Conservation (phyloP, 345 rosid genomes). For the Cochlearia excelsa region DNA sequence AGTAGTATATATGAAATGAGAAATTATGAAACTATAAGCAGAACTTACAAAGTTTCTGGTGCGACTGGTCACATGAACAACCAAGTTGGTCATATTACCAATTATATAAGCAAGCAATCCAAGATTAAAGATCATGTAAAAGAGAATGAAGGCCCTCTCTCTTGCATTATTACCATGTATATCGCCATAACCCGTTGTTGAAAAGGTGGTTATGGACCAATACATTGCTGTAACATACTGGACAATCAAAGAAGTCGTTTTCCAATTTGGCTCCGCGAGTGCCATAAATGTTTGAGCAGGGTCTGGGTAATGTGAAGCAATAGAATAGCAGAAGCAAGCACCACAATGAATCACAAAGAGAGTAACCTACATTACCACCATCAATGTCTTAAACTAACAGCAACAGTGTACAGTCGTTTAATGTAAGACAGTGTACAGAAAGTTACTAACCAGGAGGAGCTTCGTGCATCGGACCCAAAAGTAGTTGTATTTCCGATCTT, state of each 20-base stretch:
- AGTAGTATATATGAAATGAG: too few relatives aligned
- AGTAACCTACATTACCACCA: slow-evolving; percentile 51
- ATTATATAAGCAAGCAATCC: slow-evolving; percentile 71
- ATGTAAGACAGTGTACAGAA: not conserved
- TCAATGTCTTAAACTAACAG: slow-evolving; percentile 1
- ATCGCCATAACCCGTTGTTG: slow-evolving; percentile 89
- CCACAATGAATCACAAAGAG: slow-evolving; percentile 73
- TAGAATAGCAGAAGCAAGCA: slow-evolving; percentile 62
- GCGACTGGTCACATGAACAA: slow-evolving; percentile 74
- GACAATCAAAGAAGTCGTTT: slow-evolving; percentile 25
- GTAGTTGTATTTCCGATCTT: slow-evolving; percentile 70
- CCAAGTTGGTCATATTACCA: slow-evolving; percentile 88
- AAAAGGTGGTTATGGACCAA: slow-evolving; percentile 80
- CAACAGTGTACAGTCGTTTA: not conserved
- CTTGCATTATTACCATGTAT: slow-evolving; percentile 59
- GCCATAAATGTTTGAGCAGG: slow-evolving; percentile 67
- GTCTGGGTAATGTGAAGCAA: slow-evolving; percentile 48
- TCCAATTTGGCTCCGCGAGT: slow-evolving; percentile 39
- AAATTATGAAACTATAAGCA: too few relatives aligned
- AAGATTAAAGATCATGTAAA: slow-evolving; percentile 67
- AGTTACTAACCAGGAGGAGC: slow-evolving; percentile 66
- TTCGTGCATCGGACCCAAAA: slow-evolving; percentile 62
- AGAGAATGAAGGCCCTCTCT: slow-evolving; percentile 62
- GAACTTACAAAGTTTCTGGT: slow-evolving; percentile 81
- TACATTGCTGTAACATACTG: slow-evolving; percentile 69